Evolutionary conservation across 2,329 filamentous ascomycete genomes (phyloP), one percentile per base, ranked within the genome.

Genomic region (Aspergillus piperis): DNA sequence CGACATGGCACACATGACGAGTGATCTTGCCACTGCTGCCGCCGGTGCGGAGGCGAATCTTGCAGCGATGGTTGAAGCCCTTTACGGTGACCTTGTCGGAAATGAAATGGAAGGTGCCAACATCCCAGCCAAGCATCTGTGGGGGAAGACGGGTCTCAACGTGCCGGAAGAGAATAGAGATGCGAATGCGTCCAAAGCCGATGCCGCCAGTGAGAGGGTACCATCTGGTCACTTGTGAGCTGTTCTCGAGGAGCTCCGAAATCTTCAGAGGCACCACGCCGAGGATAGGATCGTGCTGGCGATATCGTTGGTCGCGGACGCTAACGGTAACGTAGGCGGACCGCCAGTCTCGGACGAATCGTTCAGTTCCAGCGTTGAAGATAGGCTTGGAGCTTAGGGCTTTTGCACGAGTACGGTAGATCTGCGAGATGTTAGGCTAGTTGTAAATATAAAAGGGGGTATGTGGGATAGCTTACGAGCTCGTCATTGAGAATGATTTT

Each of bases 121-220:
- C 91, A 62, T 97, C 92, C 91, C 94, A 98, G 8, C 94, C 92
- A 4, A 97, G 84, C 76, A 96, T 90, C 42, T 88, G 80, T 0
- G 90, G 90, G n/a, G 93, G 93, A 1, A 98, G 82, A 49, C 87
- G 87, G 56, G 94, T 89, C 74, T 96, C 93, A 47, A 97, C 86
- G 27, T 91, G 93, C 27, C 94, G 88, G 85, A 97, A 96, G 3
- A 98, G 83, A 3, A 98, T 77, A 0, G 92, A 96, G 66, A 99
- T 90, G 42, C 93, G 89, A 61, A 96, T 84, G 7, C 94, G 89
- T 41, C 95, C 95, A 65, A 95, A 98, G 0, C 95, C 91, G 64
- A 98, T 88, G 10, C 95, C 95, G 21, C 94, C 95, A 71, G 96
- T 93, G 0, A 99, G 84, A n/a, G 95, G 94, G 73, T 97, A 98